phyloP scores from a whole-genome alignment of 371 early-diverging fungal species.

The Mucor irregularis region DNA sequence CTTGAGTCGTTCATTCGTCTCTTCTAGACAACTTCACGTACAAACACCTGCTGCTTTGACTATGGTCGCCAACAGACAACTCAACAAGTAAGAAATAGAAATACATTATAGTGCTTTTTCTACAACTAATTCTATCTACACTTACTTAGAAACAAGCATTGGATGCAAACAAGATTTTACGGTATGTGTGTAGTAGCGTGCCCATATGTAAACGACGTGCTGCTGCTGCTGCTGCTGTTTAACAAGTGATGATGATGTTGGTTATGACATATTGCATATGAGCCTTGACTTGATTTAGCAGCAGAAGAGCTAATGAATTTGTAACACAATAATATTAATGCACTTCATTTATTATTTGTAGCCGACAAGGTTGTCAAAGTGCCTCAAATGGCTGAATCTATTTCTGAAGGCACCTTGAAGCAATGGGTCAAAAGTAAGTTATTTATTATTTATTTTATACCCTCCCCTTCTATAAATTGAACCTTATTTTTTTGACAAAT shows the following conservation, averaged over 20 bases:
- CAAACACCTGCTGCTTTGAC: not conserved
- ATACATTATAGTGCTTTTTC: not conserved
- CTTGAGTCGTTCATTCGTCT: not conserved
- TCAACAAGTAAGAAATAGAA: not conserved
- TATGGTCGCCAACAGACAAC: not conserved
- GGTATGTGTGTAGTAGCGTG: not conserved
- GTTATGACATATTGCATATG: too few species aligned
- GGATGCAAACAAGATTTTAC: not conserved
- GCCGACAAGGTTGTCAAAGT: slow-evolving; percentile 86
- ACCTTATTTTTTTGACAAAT: not conserved
- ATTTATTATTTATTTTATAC: not conserved
- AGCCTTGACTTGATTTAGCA: too few species aligned
- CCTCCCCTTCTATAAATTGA: not conserved
- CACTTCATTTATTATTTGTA: slow-evolving; percentile 15
- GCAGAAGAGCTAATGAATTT: too few species aligned
- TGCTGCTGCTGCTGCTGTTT: too few species aligned
- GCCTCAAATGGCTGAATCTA: slow-evolving; percentile 97
- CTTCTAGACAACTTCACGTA: not conserved
- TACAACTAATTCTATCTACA: not conserved
- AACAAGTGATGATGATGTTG: too few species aligned
- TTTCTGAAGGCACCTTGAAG: slow-evolving; percentile 95
- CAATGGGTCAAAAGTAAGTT: slow-evolving; percentile 93
- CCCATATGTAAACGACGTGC: too few species aligned
- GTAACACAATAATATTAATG: not conserved
- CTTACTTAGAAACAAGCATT: not conserved